Evolutionary conservation across 2,329 filamentous ascomycete genomes (phyloP).

Genomic region (Lanzia echinophila): DNA sequence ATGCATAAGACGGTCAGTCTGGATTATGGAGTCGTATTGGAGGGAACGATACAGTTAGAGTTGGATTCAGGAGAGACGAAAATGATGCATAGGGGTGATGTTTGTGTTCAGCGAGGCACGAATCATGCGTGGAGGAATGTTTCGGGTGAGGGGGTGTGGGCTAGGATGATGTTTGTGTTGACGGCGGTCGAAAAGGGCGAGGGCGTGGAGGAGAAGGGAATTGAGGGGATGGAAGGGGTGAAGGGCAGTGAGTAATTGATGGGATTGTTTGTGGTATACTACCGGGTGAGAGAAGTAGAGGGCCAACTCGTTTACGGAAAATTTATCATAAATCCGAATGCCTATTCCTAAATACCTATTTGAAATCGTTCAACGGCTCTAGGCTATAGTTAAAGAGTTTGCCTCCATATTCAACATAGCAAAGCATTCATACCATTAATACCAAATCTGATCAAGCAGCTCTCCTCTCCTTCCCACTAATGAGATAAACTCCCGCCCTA

Average conservation of each 20-base stretch:
- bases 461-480: slow-evolving; percentile 47
- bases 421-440: neutral
- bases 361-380: too few relatives aligned
- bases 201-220: slow-evolving; percentile 15
- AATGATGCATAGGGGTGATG: slow-evolving; percentile 34
- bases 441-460: neutral
- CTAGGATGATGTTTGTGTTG: slow-evolving; percentile 26
- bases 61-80: slow-evolving; percentile 38
- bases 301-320: too few relatives aligned
- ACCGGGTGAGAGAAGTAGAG: neutral
- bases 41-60: slow-evolving; percentile 35
- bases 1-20: slow-evolving; percentile 39
- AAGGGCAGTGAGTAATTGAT: neutral
- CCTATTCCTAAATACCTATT: too few relatives aligned
- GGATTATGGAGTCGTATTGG: slow-evolving; percentile 37
- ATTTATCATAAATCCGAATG: too few relatives aligned
- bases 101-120: slow-evolving; percentile 38
- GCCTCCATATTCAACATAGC: too few relatives aligned
- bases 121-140: slow-evolving; percentile 38
- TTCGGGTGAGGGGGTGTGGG: slow-evolving; percentile 17
- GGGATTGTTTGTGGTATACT: neutral
- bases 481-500: slow-evolving; percentile 48
- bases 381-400: too few relatives aligned
- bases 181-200: slow-evolving; percentile 10
- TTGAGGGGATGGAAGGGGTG: slow-evolving; percentile 8